Conservation (phyloP, 208 protist species). For the Acanthamoeba lenticulata region DNA sequence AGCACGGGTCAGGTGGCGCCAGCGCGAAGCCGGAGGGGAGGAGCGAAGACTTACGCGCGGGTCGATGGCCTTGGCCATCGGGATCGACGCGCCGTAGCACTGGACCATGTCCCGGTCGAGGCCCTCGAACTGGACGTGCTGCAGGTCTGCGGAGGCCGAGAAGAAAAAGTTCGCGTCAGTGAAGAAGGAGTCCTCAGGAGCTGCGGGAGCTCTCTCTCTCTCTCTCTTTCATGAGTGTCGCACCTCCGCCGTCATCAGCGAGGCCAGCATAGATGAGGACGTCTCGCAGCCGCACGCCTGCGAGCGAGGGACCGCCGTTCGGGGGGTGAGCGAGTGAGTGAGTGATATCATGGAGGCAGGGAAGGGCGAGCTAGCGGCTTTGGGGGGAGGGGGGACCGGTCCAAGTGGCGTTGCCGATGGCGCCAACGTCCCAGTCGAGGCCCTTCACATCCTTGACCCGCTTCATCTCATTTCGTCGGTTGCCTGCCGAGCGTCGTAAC, state of each 20-base stretch:
- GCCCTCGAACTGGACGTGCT: slow-evolving; percentile 90
- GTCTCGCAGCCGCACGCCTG: slow-evolving; percentile 86
- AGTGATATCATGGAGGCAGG: slow-evolving; percentile 19
- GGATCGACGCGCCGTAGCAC: slow-evolving; percentile 86
- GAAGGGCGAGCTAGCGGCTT: neutral
- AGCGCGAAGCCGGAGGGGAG: neutral
- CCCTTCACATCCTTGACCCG: slow-evolving; percentile 36
- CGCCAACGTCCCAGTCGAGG: slow-evolving; percentile 18
- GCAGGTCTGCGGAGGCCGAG: slow-evolving; percentile 31
- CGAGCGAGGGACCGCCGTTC: too few species aligned
- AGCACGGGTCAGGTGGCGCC: too few species aligned
- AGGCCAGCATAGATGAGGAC: slow-evolving; percentile 79
- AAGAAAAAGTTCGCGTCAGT: too few species aligned
- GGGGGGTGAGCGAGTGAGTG: slow-evolving; percentile 82
- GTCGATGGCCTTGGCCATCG: slow-evolving; percentile 83
- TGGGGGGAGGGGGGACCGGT: neutral
- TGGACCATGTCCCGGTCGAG: slow-evolving; percentile 81
- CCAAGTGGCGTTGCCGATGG: slow-evolving; percentile 59
- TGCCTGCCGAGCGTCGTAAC: slow-evolving; percentile 72
- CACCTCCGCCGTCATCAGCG: neutral
- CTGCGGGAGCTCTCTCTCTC: too few species aligned
- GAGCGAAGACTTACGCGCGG: neutral
- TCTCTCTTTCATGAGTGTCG: neutral
- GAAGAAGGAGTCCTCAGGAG: too few species aligned
- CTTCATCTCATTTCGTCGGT: slow-evolving; percentile 85